Conservation (phyloP, 352 stramenopile genomes). For the Stramenopiles sp. region DNA sequence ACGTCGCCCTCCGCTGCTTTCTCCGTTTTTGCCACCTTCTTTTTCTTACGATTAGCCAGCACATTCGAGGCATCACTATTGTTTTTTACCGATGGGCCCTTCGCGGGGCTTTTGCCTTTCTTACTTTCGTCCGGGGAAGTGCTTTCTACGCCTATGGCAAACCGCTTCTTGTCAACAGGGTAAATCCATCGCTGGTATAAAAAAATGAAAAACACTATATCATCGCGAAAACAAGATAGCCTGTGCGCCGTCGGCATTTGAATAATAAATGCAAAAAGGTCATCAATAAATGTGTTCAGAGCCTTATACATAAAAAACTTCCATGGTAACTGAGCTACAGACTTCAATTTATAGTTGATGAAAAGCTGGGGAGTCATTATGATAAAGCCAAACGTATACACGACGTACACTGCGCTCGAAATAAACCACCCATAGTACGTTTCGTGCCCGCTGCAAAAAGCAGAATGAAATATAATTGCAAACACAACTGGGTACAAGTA, state of each 20-base stretch:
- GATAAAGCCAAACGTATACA: conserved; percentile 70
- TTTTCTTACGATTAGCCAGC: no score
- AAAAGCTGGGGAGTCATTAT: conserved; percentile 66
- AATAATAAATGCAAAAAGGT: conserved; percentile 69
- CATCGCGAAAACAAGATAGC: conserved; percentile 43
- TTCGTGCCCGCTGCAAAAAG: conserved; percentile 29
- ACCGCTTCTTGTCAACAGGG: conserved; percentile 38
- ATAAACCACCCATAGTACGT: conserved; percentile 60
- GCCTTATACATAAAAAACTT: conserved; percentile 35
- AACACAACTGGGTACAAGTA: conserved; percentile 43
- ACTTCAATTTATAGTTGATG: conserved; percentile 75
- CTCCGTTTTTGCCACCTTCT: no score
- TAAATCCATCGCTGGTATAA: conserved; percentile 73
- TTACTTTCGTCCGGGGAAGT: background rate
- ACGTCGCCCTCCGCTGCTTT: no score
- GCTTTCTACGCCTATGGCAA: background rate
- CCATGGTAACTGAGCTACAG: conserved; percentile 57
- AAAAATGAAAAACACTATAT: conserved; percentile 69
- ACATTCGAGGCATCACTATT: no score
- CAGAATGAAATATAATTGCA: conserved; percentile 48
- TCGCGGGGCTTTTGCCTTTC: background rate
- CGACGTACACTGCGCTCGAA: conserved; percentile 50
- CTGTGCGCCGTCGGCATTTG: conserved; percentile 68
- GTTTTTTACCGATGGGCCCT: no score
- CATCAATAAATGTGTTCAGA: conserved; percentile 77